A percentile compares a stretch with the other conserved stretches of the same genome.
phyloP scores from a whole-genome alignment of 176 grass and related monocot genomes.

The Thalia dealbata region DNA sequence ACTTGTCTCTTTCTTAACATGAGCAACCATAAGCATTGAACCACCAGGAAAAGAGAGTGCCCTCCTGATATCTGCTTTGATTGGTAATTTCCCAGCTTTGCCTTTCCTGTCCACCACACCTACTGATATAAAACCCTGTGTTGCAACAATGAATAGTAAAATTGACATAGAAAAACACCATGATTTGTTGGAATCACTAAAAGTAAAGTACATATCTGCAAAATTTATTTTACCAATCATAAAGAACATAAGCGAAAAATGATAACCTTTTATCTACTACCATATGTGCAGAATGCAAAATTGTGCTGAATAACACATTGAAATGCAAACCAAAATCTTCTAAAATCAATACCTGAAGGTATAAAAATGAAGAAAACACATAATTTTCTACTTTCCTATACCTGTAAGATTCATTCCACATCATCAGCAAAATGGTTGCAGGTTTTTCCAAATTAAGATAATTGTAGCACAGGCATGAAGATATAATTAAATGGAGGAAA shows the following conservation, averaged over 20 bases:
- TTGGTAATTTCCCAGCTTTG: constrained; percentile 47
- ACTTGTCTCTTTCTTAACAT: constrained; percentile 39
- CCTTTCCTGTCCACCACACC: constrained; percentile 82
- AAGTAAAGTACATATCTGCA: background rate
- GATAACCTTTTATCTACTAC: background rate
- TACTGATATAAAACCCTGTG: constrained; percentile 58
- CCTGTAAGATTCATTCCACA: too few relatives aligned
- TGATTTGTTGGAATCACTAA: background rate
- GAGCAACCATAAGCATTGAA: constrained; percentile 73
- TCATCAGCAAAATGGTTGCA: background rate
- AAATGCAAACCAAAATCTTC: background rate
- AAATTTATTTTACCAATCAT: background rate
- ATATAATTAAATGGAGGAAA: background rate
- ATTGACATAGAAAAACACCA: background rate
- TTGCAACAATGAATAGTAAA: constrained; percentile 10
- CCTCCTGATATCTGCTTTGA: constrained; percentile 71
- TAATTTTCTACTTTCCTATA: too few relatives aligned
- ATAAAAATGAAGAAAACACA: background rate
- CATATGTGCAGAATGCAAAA: background rate
- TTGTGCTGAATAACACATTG: background rate
- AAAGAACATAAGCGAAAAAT: background rate
- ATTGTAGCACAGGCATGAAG: background rate
- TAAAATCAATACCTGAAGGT: background rate
- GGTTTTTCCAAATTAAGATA: background rate
- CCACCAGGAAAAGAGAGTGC: constrained; percentile 75